Evolutionary conservation across 208 protist genomes (phyloP).

Genomic region (Leishmania tarentolae): DNA sequence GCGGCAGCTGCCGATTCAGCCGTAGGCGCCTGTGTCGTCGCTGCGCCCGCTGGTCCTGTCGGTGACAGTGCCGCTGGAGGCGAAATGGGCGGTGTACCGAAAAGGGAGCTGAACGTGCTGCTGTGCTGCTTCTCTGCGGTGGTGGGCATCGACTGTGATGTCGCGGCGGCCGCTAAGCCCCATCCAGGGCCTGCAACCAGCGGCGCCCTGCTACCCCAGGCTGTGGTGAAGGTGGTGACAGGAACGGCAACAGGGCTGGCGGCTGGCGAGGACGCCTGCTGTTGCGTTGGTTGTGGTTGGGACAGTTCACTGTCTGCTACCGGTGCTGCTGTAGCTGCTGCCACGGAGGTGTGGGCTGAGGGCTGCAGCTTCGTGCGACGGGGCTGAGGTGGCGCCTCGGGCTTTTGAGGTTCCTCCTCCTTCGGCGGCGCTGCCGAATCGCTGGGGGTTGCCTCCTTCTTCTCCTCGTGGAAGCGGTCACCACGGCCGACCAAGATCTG

Average conservation of each 20-base stretch:
- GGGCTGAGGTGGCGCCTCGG: slow-evolving; percentile 19
- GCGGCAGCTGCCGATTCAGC: not conserved
- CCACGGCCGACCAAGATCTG: slow-evolving; percentile 45
- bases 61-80: not conserved
- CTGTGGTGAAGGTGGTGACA: slow-evolving; percentile 31
- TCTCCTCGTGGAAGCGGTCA: slow-evolving; percentile 8
- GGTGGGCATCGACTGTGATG: not conserved
- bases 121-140: slow-evolving; percentile 21
- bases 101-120: slow-evolving; percentile 37
- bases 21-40: not conserved
- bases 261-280: slow-evolving; percentile 5
- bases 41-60: not conserved
- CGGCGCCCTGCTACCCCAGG: slow-evolving; percentile 11
- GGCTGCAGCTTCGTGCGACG: slow-evolving; percentile 42
- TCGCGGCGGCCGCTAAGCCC: slow-evolving; percentile 5
- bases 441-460: not conserved
- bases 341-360: slow-evolving; percentile 8
- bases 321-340: slow-evolving; percentile 3
- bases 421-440: not conserved
- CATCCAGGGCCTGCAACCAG: slow-evolving; percentile 4
- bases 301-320: slow-evolving; percentile 1
- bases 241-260: slow-evolving; percentile 13
- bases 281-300: slow-evolving; percentile 5
- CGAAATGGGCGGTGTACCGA: slow-evolving; percentile 5
- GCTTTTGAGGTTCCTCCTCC: slow-evolving; percentile 5